Conservation (phyloP, 2,329 filamentous ascomycete species). For the Bipolaris sorokiniana region DNA sequence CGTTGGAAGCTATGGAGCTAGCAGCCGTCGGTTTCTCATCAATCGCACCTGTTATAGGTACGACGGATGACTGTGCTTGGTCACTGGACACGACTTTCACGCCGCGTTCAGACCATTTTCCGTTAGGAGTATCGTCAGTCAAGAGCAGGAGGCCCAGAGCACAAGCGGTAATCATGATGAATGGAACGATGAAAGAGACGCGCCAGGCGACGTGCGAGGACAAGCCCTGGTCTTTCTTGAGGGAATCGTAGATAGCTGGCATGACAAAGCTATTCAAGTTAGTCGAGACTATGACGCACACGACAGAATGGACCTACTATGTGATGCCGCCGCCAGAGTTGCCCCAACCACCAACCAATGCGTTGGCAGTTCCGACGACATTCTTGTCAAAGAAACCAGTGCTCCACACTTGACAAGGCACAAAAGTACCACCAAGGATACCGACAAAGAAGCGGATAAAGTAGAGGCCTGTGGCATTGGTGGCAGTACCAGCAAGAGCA, state of each 20-base stretch:
- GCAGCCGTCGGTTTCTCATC: slow-evolving; percentile 49
- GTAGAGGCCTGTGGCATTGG: slow-evolving; percentile 71
- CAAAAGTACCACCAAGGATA: slow-evolving; percentile 77
- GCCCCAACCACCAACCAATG: slow-evolving; percentile 81
- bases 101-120: slow-evolving; percentile 78
- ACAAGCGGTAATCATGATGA: slow-evolving; percentile 72
- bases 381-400: slow-evolving; percentile 95
- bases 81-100: slow-evolving; percentile 62
- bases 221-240: slow-evolving; percentile 66
- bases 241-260: slow-evolving; percentile 84
- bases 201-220: slow-evolving; percentile 77
- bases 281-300: slow-evolving; percentile 3
- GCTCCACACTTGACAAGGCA: slow-evolving; percentile 90
- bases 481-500: slow-evolving; percentile 79
- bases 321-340: slow-evolving; percentile 90
- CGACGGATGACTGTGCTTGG: slow-evolving; percentile 56
- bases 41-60: slow-evolving; percentile 59
- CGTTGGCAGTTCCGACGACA: slow-evolving; percentile 86
- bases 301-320: slow-evolving; percentile 57
- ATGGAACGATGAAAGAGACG: slow-evolving; percentile 82
- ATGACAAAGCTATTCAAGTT: slow-evolving; percentile 70
- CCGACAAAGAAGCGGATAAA: slow-evolving; percentile 79
- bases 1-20: slow-evolving; percentile 47
- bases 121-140: slow-evolving; percentile 82
- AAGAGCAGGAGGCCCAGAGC: slow-evolving; percentile 73